These are phyloP conservation scores for Myriosclerotinia curreyana DNA, from an alignment of 2,329 filamentous ascomycete species.

Conservation along the genomic window DNA sequence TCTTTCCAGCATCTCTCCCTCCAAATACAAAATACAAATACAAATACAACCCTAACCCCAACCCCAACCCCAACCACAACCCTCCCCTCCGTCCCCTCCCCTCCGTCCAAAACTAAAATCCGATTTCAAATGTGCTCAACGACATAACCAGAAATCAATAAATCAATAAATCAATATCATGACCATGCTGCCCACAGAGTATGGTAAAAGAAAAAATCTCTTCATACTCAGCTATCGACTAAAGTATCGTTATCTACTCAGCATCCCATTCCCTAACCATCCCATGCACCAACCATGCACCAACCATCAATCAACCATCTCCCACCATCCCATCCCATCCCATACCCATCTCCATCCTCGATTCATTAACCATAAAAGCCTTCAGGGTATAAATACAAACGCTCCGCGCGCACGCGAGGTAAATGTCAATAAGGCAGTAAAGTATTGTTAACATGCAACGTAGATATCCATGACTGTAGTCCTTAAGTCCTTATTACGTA, in stretches of 20 bases:
- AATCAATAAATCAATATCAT: too few relatives aligned
- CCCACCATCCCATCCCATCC: not conserved
- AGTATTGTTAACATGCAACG: not conserved
- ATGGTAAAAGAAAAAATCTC: not conserved
- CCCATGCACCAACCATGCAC: not conserved
- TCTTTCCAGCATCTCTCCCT: not conserved
- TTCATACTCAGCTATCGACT: constrained; percentile 1
- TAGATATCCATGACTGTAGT: not conserved
- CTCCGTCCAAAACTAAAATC: not conserved
- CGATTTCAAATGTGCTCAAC: not conserved
- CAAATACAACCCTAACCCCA: too few relatives aligned
- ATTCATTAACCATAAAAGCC: constrained; percentile 9
- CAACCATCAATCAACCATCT: not conserved
- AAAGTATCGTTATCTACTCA: not conserved
- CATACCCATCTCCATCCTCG: too few relatives aligned
- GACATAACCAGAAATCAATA: too few relatives aligned
- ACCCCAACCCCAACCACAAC: too few relatives aligned
- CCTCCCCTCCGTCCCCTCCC: too few relatives aligned
- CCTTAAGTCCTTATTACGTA: not conserved
- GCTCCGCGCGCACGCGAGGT: constrained; percentile 5
- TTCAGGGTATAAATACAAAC: constrained; percentile 12
- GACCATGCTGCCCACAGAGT: not conserved
- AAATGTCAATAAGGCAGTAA: not conserved
- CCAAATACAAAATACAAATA: too few relatives aligned
- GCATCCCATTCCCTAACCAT: too few relatives aligned